Evolutionary conservation across 495 filamentous ascomycete genomes (phyloP), one percentile per base, ranked within the genome.

Genomic region (Aspergillus hancockii): DNA sequence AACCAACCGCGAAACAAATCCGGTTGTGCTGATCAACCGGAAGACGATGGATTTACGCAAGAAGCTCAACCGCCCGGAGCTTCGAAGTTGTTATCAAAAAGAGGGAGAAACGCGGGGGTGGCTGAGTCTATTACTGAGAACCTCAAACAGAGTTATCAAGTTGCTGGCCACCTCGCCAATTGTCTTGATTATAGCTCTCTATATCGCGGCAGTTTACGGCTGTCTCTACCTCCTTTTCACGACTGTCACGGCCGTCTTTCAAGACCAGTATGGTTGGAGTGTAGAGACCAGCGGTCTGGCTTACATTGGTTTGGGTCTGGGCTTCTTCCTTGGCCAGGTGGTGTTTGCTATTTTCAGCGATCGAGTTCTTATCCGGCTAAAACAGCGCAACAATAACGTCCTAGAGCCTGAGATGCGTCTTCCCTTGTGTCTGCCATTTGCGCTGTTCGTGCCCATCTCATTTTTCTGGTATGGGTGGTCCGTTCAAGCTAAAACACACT

Each of bases 141-240:
- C 43, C 18, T 47, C 6, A 1, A 47, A 18, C 19, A 47, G 43
- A 23, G 43, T 47, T 8, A 47, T 47, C 43, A 47, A 14, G 12
- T 65, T 82, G 1, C 71, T 76, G 2, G 55, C 63, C 51, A 74
- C 68, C 30, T 82, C 83, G 38, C 77, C 81, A 0, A 83, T 86
- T 55, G 73, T 84, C 19, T 67, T 74, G 19, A 73, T 79, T 0
- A 68, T 90, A 3, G 76, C 81, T 0, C 60, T 79, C 1, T 90
- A 89, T 58, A 77, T 90, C 52, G 77, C 83, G 0, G 63, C 89
- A 9, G 68, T 90, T 30, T 90, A 89, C 64, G 82, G 85, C 38
- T 72, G 89, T 5, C 75, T 88, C 0, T 90, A 89, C 66, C 81
- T 86, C 7, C 88, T 89, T 68, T 78, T 88, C 52, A 82, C 83